These are phyloP conservation scores for Albugo laibachii DNA, from an alignment of 352 stramenopile species.

Conservation along the genomic window DNA sequence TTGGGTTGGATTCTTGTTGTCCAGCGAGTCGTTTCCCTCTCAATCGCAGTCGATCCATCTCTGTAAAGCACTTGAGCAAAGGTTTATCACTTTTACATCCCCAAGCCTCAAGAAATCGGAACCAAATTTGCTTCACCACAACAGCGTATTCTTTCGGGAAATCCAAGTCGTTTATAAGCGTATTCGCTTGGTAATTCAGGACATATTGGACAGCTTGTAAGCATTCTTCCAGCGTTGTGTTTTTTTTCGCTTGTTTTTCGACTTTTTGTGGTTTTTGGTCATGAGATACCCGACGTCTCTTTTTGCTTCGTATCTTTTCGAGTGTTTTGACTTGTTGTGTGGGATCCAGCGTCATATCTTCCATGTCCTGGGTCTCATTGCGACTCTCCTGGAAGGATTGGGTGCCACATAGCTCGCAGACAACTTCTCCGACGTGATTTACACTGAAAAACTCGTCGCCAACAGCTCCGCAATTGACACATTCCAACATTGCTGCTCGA, in stretches of 20 bases:
- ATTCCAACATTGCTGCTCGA: slow-evolving; percentile 26
- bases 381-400: slow-evolving; percentile 62
- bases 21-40: neutral
- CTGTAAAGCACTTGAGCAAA: slow-evolving; percentile 44
- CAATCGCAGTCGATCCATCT: neutral
- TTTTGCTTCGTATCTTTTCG: neutral
- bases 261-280: neutral
- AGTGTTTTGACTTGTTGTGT: slow-evolving; percentile 1
- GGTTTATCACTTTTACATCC: slow-evolving; percentile 28
- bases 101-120: slow-evolving; percentile 44
- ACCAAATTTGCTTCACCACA: slow-evolving; percentile 41
- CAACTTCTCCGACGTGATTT: slow-evolving; percentile 71
- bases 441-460: slow-evolving; percentile 63
- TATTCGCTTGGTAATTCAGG: slow-evolving; percentile 23
- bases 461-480: slow-evolving; percentile 46
- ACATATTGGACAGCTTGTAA: slow-evolving; percentile 40
- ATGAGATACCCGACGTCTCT: neutral
- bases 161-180: slow-evolving; percentile 19
- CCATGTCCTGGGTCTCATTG: slow-evolving; percentile 64
- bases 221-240: slow-evolving; percentile 29
- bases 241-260: slow-evolving; percentile 2
- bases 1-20: no score
- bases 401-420: slow-evolving; percentile 69
- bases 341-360: slow-evolving; percentile 16
- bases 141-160: slow-evolving; percentile 19